phyloP scores from a whole-genome alignment of 164 flowering plant genomes.

The Malania oleifera region DNA sequence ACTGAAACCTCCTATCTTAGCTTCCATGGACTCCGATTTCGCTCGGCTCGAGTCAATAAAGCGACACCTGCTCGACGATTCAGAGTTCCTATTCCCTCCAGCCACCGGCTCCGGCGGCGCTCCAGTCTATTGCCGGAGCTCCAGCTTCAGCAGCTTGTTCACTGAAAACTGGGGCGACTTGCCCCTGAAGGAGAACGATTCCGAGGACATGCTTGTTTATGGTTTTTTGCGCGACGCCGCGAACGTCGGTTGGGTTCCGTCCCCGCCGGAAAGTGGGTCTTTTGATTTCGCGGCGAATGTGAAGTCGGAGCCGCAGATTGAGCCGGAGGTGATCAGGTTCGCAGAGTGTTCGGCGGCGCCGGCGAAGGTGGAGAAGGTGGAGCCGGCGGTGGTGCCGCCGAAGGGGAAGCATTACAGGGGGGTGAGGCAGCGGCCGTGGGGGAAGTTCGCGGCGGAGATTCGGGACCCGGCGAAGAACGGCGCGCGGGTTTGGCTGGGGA shows the following conservation, averaged over 20 bases:
- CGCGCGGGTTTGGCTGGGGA: constrained; percentile 67
- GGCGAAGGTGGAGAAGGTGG: not conserved
- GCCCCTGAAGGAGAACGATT: constrained; percentile 68
- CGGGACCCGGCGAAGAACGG: constrained; percentile 69
- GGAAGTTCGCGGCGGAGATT: constrained; percentile 71
- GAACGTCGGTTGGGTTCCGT: constrained; percentile 60
- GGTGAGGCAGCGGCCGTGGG: constrained; percentile 68
- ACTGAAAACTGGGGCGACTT: constrained; percentile 74
- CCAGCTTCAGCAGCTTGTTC: constrained; percentile 47
- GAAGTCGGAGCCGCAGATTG: constrained; percentile 5
- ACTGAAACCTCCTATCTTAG: not conserved
- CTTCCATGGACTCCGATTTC: constrained; percentile 22
- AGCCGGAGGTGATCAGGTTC: not conserved
- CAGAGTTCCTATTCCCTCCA: constrained; percentile 13
- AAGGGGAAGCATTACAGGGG: constrained; percentile 57
- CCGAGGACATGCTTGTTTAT: constrained; percentile 80
- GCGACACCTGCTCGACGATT: constrained; percentile 41
- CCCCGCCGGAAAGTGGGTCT: constrained; percentile 28
- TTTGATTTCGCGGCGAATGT: constrained; percentile 4
- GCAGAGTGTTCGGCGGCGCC: not conserved
- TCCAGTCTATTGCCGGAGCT: constrained; percentile 36
- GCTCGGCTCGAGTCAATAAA: constrained; percentile 48
- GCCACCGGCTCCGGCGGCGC: not conserved
- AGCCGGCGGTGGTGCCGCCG: constrained; percentile 23
- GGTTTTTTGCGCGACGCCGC: constrained; percentile 62